Evolutionary conservation across 2,329 filamentous ascomycete species (phyloP), one percentile per base, ranked within the genome.

Genomic region (Leptographium procerum): DNA sequence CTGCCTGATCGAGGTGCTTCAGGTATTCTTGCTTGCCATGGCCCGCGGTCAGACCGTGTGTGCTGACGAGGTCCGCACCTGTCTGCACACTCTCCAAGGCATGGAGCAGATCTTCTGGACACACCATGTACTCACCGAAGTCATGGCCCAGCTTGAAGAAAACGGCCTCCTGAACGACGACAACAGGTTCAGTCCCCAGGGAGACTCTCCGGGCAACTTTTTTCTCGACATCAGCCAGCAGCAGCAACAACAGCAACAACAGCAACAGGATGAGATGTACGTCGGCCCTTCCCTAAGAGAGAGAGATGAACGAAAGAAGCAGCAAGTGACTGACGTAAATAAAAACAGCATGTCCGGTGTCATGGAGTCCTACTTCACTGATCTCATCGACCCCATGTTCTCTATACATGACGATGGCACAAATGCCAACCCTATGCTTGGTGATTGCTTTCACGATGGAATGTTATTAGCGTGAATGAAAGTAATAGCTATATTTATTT

Each of bases 31-130:
- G 51, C 61, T 68, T 1, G 62, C 61, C n/a, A 45, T 64, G 7
- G 56, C 61, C 14, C 26, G 48, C 7, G 55, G 55, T 10, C 51
- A 47, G 14, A 24, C 14, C 3, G 33, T n/a, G 19, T 22, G 47
- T 22, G 52, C 56, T 26, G 61, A 61, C 10, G 53, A 61, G 16
- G 59, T 65, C n/a, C 57, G 60, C 6, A 52, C 59, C 10, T 62
- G 64, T 43, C 61, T 66, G 48, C 61, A 58, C 34, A 63, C 60
- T 6, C 58, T 68, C 5, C 64, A 64, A 53, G 64, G 62, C 24
- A 68, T 68, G 66, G 66, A 68, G 59, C 64, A 63, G 61, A 61
- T 66, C 11, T 64, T 65, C 48, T 65, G 63, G 64, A 65, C 65
- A 6, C 57, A 59, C 16, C 65, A 65, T 33, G 64, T 62, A 3